Conservation (phyloP, 2,329 filamentous ascomycete genomes). For the Tolypocladium guangdongense region DNA sequence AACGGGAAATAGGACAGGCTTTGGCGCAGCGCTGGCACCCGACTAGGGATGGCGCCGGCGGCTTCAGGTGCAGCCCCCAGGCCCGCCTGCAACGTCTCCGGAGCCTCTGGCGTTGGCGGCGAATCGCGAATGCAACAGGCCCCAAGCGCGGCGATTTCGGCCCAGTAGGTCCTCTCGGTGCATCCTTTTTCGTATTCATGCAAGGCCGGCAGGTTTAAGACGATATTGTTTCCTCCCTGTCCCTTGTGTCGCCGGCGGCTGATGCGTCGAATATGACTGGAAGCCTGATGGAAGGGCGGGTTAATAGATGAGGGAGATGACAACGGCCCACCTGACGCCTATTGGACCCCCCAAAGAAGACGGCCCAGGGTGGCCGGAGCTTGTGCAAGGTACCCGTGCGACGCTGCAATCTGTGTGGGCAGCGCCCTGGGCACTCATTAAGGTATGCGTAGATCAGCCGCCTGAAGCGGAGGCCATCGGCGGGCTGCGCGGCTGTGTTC, state of each 20-base stretch:
- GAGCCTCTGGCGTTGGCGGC: background rate
- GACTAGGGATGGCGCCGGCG: background rate
- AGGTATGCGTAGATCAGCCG: background rate
- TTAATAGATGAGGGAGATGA: too few relatives aligned
- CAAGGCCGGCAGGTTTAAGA: background rate
- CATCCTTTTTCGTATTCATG: background rate
- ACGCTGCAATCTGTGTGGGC: background rate
- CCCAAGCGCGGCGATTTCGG: too few relatives aligned
- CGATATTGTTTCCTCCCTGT: background rate
- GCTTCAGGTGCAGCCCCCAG: background rate
- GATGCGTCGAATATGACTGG: background rate
- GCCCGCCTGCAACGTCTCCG: too few relatives aligned
- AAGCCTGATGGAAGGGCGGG: background rate
- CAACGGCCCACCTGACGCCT: too few relatives aligned
- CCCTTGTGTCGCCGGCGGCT: background rate
- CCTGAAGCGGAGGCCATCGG: background rate
- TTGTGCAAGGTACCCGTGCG: slow-evolving; percentile 12
- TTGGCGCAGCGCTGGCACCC: background rate
- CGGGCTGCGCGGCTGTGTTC: background rate
- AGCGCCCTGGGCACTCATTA: background rate
- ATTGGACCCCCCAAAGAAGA: background rate
- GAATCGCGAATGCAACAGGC: background rate
- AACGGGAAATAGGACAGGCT: background rate
- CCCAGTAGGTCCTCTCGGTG: too few relatives aligned
- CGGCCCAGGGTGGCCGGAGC: background rate